Evolutionary conservation across 192 early-diverging fungal species (phyloP).

Genomic region (Backusella tuberculispora): DNA sequence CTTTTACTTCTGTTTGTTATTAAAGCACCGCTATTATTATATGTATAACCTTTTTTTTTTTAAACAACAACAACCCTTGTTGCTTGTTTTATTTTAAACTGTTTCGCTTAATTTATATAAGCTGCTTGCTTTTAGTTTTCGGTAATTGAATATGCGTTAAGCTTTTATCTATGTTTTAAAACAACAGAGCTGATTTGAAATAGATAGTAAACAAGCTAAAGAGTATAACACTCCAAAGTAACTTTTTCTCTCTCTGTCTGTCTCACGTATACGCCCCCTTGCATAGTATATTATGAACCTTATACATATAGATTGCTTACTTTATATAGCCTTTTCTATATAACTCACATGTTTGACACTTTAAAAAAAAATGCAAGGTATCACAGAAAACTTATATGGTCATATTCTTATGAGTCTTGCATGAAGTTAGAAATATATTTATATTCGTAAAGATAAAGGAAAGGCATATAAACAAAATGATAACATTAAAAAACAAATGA

Average conservation of each 20-base stretch:
- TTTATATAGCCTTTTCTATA: not conserved
- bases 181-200: too few relatives aligned
- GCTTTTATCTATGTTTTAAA: too few relatives aligned
- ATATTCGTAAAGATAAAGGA: too few relatives aligned
- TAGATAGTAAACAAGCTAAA: too few relatives aligned
- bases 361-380: conserved; percentile 6
- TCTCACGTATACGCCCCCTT: too few relatives aligned
- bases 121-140: not conserved
- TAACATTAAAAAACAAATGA: too few relatives aligned
- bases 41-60: not conserved
- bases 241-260: too few relatives aligned
- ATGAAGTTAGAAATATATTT: too few relatives aligned
- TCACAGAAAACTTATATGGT: not conserved
- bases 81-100: conserved; percentile 1
- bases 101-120: not conserved
- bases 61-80: not conserved
- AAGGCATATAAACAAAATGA: too few relatives aligned
- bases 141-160: not conserved
- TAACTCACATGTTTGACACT: conserved; percentile 3
- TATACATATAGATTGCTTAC: not conserved
- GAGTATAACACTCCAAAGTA: too few relatives aligned
- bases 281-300: too few relatives aligned
- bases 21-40: not conserved
- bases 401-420: not conserved
- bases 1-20: not conserved